phyloP scores from a whole-genome alignment of 2,329 filamentous ascomycete genomes.

The Penicillium corylophilum region DNA sequence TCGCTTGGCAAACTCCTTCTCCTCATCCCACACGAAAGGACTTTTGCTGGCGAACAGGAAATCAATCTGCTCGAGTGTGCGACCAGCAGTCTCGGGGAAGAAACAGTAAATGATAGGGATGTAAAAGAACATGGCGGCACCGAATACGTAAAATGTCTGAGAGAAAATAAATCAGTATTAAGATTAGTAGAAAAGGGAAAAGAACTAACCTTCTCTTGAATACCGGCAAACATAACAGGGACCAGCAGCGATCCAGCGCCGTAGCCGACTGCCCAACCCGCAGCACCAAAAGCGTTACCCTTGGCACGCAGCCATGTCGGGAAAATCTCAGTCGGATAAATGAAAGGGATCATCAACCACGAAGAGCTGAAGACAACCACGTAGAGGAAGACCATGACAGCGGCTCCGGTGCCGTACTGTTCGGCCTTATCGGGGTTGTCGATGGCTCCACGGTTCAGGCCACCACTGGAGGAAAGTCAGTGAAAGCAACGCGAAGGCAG shows the following conservation, averaged over 20 bases:
- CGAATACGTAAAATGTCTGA: constrained; percentile 52
- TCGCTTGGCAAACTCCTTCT: constrained; percentile 11
- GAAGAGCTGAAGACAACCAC: constrained; percentile 30
- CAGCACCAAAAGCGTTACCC: constrained; percentile 30
- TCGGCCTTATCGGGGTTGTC: constrained; percentile 6
- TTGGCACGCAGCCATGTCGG: constrained; percentile 29
- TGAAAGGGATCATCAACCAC: constrained; percentile 32
- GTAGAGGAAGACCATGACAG: constrained; percentile 34
- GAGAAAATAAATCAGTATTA: neutral
- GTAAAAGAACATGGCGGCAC: constrained; percentile 59
- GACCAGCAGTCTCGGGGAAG: constrained; percentile 17
- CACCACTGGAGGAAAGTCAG: constrained; percentile 6
- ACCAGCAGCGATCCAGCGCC: constrained; percentile 19
- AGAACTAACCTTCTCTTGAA: constrained; percentile 16
- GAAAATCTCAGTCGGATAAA: constrained; percentile 35
- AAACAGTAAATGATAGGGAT: constrained; percentile 60
- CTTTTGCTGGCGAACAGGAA: constrained; percentile 20
- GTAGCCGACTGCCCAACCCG: constrained; percentile 23
- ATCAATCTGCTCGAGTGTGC: constrained; percentile 25
- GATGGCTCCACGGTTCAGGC: constrained; percentile 4
- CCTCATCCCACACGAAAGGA: constrained; percentile 18
- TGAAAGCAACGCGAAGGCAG: constrained; percentile 1
- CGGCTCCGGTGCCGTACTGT: constrained; percentile 18
- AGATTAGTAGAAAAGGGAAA: neutral
- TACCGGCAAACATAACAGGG: constrained; percentile 21